Evolutionary conservation across 2,329 filamentous ascomycete genomes (phyloP).

Genomic region (Daldinia eschscholtzii): DNA sequence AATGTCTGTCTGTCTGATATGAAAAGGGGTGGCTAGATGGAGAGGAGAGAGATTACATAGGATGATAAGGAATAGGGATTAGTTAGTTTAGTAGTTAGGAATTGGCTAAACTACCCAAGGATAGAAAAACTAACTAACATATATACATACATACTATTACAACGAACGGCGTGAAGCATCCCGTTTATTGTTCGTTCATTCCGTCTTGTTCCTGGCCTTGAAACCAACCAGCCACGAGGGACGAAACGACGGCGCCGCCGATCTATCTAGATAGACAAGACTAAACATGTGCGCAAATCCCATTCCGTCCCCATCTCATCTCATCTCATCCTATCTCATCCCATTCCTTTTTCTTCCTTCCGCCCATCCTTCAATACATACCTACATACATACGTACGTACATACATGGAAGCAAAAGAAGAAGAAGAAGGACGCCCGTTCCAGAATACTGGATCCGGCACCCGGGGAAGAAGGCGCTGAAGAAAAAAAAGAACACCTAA

Average conservation of each 20-base stretch:
- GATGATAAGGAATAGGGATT: background rate
- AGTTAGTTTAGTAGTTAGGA: background rate
- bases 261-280: conserved; percentile 4
- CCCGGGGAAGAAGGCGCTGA: conserved; percentile 21
- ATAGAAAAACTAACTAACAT: background rate
- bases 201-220: conserved; percentile 1
- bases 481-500: background rate
- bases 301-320: background rate
- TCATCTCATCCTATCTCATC: background rate
- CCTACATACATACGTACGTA: background rate
- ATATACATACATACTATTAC: background rate
- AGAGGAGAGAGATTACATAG: conserved; percentile 4
- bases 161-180: too few species aligned
- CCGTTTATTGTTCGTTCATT: background rate
- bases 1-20: background rate
- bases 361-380: conserved; percentile 1
- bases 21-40: background rate
- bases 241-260: background rate
- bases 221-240: background rate
- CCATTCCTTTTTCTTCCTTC: background rate
- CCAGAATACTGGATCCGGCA: conserved; percentile 40
- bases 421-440: conserved; percentile 13
- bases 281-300: background rate
- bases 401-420: background rate
- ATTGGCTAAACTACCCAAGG: background rate